phyloP scores from a whole-genome alignment of 768 basidiomycete species.

The Epithele typhae region DNA sequence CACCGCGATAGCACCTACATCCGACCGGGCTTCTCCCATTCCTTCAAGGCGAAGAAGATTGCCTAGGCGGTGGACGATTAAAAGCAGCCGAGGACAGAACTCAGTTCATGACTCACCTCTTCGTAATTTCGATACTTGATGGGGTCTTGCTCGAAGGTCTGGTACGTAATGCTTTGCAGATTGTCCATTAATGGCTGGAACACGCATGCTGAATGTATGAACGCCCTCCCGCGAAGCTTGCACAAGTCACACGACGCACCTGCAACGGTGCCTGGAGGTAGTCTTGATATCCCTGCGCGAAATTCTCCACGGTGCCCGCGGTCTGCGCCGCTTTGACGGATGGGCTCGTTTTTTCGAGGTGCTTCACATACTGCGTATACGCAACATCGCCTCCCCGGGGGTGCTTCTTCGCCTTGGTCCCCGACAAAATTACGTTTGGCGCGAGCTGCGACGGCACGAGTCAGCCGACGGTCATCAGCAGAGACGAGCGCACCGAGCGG shows the following conservation, averaged over 20 bases:
- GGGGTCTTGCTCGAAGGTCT: constrained; percentile 97
- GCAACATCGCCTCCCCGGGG: constrained; percentile 76
- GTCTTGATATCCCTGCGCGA: constrained; percentile 91
- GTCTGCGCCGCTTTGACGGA: constrained; percentile 58
- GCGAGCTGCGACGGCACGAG: constrained; percentile 51
- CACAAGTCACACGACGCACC: constrained; percentile 36
- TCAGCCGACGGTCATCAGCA: too few relatives aligned
- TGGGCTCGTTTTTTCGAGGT: constrained; percentile 76
- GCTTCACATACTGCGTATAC: constrained; percentile 85
- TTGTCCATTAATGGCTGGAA: constrained; percentile 94
- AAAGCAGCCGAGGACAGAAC: not conserved
- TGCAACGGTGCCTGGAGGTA: constrained; percentile 93
- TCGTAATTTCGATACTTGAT: constrained; percentile 96
- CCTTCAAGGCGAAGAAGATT: constrained; percentile 72
- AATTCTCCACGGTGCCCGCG: constrained; percentile 79
- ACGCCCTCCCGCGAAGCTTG: not conserved
- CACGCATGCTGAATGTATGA: not conserved
- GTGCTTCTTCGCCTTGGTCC: constrained; percentile 62
- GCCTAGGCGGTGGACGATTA: constrained; percentile 43
- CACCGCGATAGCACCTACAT: constrained; percentile 49
- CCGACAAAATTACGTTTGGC: constrained; percentile 80
- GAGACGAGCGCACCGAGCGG: not conserved
- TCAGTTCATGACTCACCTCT: constrained; percentile 46
- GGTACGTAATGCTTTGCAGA: constrained; percentile 91
- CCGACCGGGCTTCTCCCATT: constrained; percentile 51